phyloP scores from a whole-genome alignment of 495 filamentous ascomycete genomes.

The Penicillium bialowiezense region DNA sequence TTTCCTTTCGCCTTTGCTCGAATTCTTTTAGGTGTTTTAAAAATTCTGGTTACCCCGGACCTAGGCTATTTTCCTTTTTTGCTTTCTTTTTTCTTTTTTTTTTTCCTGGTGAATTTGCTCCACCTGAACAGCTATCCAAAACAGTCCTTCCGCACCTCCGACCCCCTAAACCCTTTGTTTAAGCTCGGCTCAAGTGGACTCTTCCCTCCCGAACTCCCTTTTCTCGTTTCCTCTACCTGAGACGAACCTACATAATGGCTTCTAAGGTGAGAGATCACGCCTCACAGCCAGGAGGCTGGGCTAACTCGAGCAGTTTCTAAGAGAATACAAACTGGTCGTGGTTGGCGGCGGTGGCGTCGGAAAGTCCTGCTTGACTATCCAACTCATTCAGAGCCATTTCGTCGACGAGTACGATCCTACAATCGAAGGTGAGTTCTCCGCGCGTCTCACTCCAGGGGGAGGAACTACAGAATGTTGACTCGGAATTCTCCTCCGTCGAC shows the following conservation, averaged over 20 bases:
- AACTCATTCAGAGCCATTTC: conserved; percentile 98
- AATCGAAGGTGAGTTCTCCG: conserved; percentile 82
- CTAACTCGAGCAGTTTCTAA: conserved; percentile 64
- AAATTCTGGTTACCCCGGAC: not conserved
- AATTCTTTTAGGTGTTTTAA: not conserved
- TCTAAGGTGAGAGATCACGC: conserved; percentile 24
- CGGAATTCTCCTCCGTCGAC: conserved; percentile 10
- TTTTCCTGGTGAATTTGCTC: not conserved
- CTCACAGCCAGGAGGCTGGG: not conserved
- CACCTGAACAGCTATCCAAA: not conserved
- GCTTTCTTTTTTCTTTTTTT: not conserved
- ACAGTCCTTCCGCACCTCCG: conserved; percentile 2
- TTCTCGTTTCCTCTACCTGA: not conserved
- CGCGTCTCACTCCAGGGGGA: not conserved
- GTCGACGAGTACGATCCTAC: conserved; percentile 99
- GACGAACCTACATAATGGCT: conserved; percentile 23
- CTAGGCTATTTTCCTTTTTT: not conserved
- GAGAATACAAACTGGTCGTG: conserved; percentile 98
- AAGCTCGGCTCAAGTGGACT: not conserved
- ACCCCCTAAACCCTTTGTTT: conserved; percentile 2
- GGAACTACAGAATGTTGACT: conserved; percentile 18
- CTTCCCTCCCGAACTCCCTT: not conserved
- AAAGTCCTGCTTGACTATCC: conserved; percentile 98
- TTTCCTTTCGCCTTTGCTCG: not conserved
- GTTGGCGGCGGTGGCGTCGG: conserved; percentile 97